These are phyloP conservation scores for Otatea glauca DNA, from an alignment of 176 grass and related monocot genomes.

Conservation along the genomic window DNA sequence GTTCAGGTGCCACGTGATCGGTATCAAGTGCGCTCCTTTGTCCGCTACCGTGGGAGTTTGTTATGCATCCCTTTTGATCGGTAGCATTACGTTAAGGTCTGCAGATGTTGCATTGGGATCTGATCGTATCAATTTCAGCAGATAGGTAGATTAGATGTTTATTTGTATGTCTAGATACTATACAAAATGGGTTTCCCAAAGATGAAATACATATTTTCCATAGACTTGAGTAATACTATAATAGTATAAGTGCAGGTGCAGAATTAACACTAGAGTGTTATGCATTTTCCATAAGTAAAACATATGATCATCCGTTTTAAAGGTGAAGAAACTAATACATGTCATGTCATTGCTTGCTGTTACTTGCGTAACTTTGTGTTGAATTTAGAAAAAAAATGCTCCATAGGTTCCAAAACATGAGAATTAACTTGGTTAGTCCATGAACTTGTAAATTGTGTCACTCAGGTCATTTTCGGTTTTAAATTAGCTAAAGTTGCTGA, in stretches of 20 bases:
- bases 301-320: background rate
- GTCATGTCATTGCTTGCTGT: background rate
- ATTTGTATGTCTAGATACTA: background rate
- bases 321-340: background rate
- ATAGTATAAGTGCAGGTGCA: background rate
- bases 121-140: background rate
- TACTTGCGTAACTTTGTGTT: background rate
- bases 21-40: conserved; percentile 85
- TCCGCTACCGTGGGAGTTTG: conserved; percentile 82
- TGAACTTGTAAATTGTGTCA: background rate
- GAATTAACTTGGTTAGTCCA: background rate
- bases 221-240: background rate
- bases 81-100: conserved; percentile 12
- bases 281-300: background rate
- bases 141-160: background rate
- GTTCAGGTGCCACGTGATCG: conserved; percentile 96
- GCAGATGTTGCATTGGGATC: background rate
- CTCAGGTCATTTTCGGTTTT: background rate
- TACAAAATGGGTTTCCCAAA: background rate
- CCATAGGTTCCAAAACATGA: background rate
- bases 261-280: background rate
- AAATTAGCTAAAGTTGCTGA: background rate
- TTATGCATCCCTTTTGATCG: conserved; percentile 50
- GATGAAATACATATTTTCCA: background rate
- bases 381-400: background rate